Percentiles rank a stretch among this genome's conserved stretches.
Evolutionary conservation across 306 rosid genomes (phyloP).

Genomic region (Pachyrhizus erosus): DNA sequence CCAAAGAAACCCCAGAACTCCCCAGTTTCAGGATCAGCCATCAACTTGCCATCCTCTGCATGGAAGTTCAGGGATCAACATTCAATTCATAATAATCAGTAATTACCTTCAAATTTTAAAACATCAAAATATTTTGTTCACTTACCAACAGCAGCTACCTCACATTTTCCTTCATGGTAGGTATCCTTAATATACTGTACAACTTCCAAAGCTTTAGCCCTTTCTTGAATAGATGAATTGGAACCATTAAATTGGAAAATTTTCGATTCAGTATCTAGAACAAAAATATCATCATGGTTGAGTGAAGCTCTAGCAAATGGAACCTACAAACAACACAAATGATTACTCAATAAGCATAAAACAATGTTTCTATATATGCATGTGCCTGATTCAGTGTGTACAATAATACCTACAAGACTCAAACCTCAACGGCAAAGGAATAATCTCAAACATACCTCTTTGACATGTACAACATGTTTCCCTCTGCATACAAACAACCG

Average conservation of each 20-base stretch:
- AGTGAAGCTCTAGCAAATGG: slow-evolving; percentile 87
- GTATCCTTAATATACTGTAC: slow-evolving; percentile 89
- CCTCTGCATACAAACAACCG: slow-evolving; percentile 86
- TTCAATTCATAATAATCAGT: slow-evolving; percentile 38
- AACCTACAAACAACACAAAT: slow-evolving; percentile 60
- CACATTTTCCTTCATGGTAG: slow-evolving; percentile 91
- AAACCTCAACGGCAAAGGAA: slow-evolving; percentile 40
- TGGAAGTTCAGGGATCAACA: slow-evolving; percentile 29
- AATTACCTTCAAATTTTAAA: slow-evolving; percentile 31
- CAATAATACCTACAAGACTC: slow-evolving; percentile 22
- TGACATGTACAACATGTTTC: slow-evolving; percentile 93
- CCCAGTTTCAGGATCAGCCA: slow-evolving; percentile 95
- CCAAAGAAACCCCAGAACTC: slow-evolving; percentile 98
- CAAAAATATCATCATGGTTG: slow-evolving; percentile 88
- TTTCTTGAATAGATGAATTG: slow-evolving; percentile 95
- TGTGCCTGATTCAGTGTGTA: not conserved
- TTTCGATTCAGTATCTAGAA: slow-evolving; percentile 83
- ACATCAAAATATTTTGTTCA: slow-evolving; percentile 34
- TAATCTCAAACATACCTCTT: slow-evolving; percentile 70
- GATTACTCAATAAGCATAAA: slow-evolving; percentile 36
- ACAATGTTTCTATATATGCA: not conserved
- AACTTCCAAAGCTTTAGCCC: slow-evolving; percentile 95
- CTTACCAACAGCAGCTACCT: slow-evolving; percentile 94
- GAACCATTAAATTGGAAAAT: slow-evolving; percentile 92
- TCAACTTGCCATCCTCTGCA: slow-evolving; percentile 92